Conservation (phyloP, 305 asterid genomes). For the Solanum chacoense region DNA sequence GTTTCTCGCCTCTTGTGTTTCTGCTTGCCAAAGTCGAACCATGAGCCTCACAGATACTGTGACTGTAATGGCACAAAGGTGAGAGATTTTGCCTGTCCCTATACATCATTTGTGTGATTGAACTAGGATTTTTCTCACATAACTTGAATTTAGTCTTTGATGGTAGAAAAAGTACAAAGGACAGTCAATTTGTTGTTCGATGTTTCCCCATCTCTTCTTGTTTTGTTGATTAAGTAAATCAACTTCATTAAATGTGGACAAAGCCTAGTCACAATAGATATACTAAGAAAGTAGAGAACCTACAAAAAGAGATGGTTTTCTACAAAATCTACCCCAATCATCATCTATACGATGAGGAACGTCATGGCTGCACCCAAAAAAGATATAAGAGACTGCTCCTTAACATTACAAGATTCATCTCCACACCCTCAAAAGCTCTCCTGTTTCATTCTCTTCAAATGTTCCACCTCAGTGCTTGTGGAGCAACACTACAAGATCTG, state of each 20-base stretch:
- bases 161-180: neutral
- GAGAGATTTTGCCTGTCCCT: neutral
- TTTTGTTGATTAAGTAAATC: neutral
- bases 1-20: constrained; percentile 95
- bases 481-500: neutral
- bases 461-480: neutral
- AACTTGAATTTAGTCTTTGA: neutral
- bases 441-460: neutral
- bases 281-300: neutral
- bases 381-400: neutral
- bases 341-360: neutral
- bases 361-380: neutral
- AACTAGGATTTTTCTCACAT: neutral
- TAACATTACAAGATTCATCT: neutral
- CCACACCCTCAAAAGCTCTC: neutral
- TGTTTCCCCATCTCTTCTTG: neutral
- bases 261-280: neutral
- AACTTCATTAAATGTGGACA: neutral
- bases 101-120: neutral
- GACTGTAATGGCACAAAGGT: constrained; percentile 96
- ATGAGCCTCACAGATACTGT: constrained; percentile 97
- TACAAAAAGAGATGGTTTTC: neutral
- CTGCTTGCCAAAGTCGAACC: constrained; percentile 94
- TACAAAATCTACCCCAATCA: neutral
- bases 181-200: neutral